Base-by-base conservation (phyloP, 768 basidiomycete species). In the Boletus tomentosulus region DNA sequence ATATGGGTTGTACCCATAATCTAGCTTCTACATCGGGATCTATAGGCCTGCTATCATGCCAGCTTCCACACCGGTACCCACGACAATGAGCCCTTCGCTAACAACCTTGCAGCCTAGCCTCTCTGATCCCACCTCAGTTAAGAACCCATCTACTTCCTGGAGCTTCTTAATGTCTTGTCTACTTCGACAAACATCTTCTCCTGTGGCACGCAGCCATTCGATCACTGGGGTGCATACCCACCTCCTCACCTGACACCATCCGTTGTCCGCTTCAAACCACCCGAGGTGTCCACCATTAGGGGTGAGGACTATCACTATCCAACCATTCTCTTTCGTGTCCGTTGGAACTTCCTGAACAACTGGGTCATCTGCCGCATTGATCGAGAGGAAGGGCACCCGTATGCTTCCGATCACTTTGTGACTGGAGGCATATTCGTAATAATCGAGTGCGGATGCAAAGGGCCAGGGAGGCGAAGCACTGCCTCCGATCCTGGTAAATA, bases 281-380 rank as follows among this genome's bases (percentile, higher is more conserved):
- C 92, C 92, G 13, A 92, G 75, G 71, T 92, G 89, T 0, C 89
- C 89, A 1, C 89, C 91, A 22, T 74, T 70, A 30, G 73, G 68
- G 0, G 91, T 90, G 45, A 85, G 63, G 22, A 74, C 83, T 72
- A 86, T 81, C 3, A 80, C 73, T 13, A 85, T 78, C 63, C 78
- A 78, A 6, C 73, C 74, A 58, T 81, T 82, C 25, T 74, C 76
- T 53, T 74, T 76, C 7, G 74, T 75, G 53, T 84, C 76, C 66
- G 78, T 76, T 30, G 87, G 87, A 37, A 86, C 75, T 50, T 80
- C 73, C 44, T 74, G 76, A 22, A 90, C 83, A 39, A 92, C 78
- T 19, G 90, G 90, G 68, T 92, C 90, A 66, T 92, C 87, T 24
- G 77, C 78, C 16, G 90, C 79, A 62, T 86, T 89, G 54, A 92